Evolutionary conservation across 352 stramenopile genomes (phyloP), one percentile per base, ranked within the genome.

Genomic region (Peronospora belbahrii): DNA sequence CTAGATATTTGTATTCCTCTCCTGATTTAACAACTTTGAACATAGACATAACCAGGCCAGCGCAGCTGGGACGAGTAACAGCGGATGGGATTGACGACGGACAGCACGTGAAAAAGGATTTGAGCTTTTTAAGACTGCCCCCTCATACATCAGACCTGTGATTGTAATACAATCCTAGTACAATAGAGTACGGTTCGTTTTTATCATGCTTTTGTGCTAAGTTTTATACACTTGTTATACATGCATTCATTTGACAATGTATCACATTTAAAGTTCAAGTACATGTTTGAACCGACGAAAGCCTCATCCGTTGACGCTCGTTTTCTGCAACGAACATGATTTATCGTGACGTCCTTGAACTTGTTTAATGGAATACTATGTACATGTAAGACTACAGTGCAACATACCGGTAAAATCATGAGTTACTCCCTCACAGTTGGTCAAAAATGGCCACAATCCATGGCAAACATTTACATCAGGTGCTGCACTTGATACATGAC

Each of bases 261-360:
- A 37, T 59, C n/a, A 9, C 24, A 6, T 10, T 0, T 9, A 10
- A 28, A 28, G 24, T 28, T 1, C 24, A 28, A 28, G 24, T 11
- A 28, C 14, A 4, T 22, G 3, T 6, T 15, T 27, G 15, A 11
- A 15, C 13, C 5, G 3, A 17, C 32, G 6, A 20, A 19, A 46
- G 2, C 37, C 17, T 31, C 25, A 46, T 48, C 52, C 44, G 8
- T 24, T 8, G 6, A 7, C 41, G 27, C 11, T 37, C 46, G 35
- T 61, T 65, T 62, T 62, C 42, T 66, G 57, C 42, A 54, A 33
- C 43, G 13, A 11, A 62, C 39, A 65, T 66, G 57, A 66, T 66
- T 66, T 66, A 66, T 39, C 46, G 34, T 4, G n/a, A n/a, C 15
- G 22, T 19, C 17, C 1, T 14, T 37, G 0, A 46, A 41, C 39